Evolutionary conservation across 257 asterid species (phyloP).

Genomic region (Coffea eugenioides): DNA sequence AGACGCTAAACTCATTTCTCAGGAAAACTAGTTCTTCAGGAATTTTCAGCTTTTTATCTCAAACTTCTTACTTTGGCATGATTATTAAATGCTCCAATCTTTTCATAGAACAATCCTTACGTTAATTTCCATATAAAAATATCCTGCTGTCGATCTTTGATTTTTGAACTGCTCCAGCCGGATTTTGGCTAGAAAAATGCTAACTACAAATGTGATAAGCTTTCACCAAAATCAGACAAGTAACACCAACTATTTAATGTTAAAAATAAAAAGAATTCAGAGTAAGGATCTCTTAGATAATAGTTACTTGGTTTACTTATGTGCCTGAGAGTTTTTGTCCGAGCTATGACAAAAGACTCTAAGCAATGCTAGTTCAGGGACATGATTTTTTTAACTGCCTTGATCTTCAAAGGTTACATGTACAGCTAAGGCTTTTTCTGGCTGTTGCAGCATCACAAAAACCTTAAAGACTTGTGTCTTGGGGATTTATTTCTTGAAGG

Average conservation of each 20-base stretch:
- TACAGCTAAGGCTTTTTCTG: neutral
- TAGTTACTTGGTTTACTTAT: too few species aligned
- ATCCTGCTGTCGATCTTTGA: neutral
- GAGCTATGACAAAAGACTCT: neutral
- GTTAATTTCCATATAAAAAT: too few species aligned
- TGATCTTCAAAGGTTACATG: neutral
- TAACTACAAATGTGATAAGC: too few species aligned
- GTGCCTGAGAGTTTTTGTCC: neutral
- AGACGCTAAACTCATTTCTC: neutral
- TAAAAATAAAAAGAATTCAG: too few species aligned
- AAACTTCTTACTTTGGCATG: neutral
- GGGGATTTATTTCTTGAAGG: constrained; percentile 63
- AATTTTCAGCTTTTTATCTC: neutral
- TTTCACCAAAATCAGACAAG: neutral
- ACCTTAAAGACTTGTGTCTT: constrained; percentile 55
- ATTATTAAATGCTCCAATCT: too few species aligned
- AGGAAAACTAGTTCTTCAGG: neutral
- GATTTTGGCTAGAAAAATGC: neutral
- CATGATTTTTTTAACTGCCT: neutral
- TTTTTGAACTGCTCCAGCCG: neutral
- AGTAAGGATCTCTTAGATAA: too few species aligned
- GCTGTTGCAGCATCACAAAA: constrained; percentile 70
- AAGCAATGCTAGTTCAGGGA: neutral
- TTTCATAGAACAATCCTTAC: too few species aligned
- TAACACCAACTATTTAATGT: neutral